phyloP scores from a whole-genome alignment of 2,329 filamentous ascomycete species.

The Botrytis galanthina region DNA sequence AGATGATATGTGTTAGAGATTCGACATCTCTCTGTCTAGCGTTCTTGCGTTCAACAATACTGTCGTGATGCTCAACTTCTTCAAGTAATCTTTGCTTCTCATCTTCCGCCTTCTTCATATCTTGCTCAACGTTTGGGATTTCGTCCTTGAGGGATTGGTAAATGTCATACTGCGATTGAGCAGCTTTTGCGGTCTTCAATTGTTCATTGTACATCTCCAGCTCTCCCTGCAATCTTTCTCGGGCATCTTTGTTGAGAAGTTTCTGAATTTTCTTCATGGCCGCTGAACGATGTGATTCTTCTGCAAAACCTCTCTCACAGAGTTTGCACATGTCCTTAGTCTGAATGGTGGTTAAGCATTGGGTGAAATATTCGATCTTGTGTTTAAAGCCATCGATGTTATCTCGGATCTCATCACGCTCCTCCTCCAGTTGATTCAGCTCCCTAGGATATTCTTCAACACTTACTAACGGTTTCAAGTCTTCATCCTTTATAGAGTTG shows the following conservation, averaged over 20 bases:
- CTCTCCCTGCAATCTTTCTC: slow-evolving; percentile 60
- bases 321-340: slow-evolving; percentile 72
- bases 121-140: slow-evolving; percentile 65
- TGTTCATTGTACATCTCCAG: slow-evolving; percentile 51
- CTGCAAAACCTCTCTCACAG: slow-evolving; percentile 69
- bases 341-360: slow-evolving; percentile 64
- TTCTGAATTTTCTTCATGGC: slow-evolving; percentile 67
- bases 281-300: slow-evolving; percentile 57
- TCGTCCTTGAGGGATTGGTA: slow-evolving; percentile 68
- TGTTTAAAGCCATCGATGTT: slow-evolving; percentile 69
- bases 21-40: slow-evolving; percentile 71
- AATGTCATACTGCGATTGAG: slow-evolving; percentile 68
- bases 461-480: slow-evolving; percentile 42
- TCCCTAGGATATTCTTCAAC: slow-evolving; percentile 55
- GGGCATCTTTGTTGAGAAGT: slow-evolving; percentile 59
- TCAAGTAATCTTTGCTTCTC: slow-evolving; percentile 60
- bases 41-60: slow-evolving; percentile 60
- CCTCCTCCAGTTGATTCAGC: slow-evolving; percentile 48
- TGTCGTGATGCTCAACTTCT: slow-evolving; percentile 66
- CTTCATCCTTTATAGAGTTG: slow-evolving; percentile 46
- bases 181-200: slow-evolving; percentile 59
- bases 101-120: slow-evolving; percentile 59
- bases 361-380: slow-evolving; percentile 68
- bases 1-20: slow-evolving; percentile 70
- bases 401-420: slow-evolving; percentile 53